Percentiles rank a stretch among this genome's conserved stretches.
Evolutionary conservation across 306 rosid species (phyloP).

Genomic region (Quercus glauca): DNA sequence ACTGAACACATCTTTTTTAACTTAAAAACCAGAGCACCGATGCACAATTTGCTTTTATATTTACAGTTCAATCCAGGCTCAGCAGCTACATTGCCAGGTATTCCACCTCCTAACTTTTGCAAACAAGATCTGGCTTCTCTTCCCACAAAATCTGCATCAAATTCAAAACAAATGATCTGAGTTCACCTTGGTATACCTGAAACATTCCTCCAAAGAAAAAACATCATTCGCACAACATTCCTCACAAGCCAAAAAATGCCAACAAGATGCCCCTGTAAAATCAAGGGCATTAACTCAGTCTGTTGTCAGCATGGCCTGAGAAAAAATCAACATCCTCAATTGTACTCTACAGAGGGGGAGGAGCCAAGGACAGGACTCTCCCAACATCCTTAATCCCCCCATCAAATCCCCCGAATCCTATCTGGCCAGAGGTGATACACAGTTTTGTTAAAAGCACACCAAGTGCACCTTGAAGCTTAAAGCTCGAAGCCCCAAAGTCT

Average conservation of each 20-base stretch:
- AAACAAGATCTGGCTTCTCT: slow-evolving; percentile 6
- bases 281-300: neutral
- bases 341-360: neutral
- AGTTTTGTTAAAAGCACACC: no score
- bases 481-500: no score
- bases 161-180: neutral
- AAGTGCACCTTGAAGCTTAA: no score
- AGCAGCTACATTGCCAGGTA: neutral
- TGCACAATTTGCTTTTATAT: slow-evolving; percentile 24
- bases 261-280: neutral
- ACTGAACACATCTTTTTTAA: slow-evolving; percentile 14
- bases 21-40: slow-evolving; percentile 1
- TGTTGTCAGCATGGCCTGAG: neutral
- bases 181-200: neutral
- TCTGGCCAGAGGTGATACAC: no score
- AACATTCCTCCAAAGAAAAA: neutral
- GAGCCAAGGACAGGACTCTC: slow-evolving; percentile 10
- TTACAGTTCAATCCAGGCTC: slow-evolving; percentile 36
- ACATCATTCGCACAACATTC: neutral
- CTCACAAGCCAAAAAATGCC: neutral
- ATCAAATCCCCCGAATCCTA: no score
- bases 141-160: slow-evolving; percentile 35
- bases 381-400: neutral
- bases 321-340: neutral
- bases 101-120: slow-evolving; percentile 2